Conservation (phyloP, 306 rosid species). For the Leucaena leucocephala region DNA sequence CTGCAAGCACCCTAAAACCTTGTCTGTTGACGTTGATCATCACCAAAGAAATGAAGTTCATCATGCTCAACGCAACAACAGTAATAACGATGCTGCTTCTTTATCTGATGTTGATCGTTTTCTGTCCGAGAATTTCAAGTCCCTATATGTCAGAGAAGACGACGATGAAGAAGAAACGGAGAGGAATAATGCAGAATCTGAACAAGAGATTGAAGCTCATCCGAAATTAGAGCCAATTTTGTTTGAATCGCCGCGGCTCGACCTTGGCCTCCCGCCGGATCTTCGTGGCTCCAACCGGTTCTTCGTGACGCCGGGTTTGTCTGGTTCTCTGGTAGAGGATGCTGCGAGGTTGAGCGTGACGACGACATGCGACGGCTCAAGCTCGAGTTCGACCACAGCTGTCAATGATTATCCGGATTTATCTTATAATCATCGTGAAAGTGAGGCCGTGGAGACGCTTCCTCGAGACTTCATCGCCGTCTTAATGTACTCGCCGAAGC, state of each 20-base stretch:
- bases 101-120: constrained; percentile 69
- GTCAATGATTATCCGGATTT: constrained; percentile 20
- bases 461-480: constrained; percentile 62
- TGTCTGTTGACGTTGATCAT: constrained; percentile 54
- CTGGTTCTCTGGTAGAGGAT: constrained; percentile 51
- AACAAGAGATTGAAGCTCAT: neutral
- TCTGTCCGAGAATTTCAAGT: constrained; percentile 75
- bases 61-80: neutral
- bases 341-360: constrained; percentile 35
- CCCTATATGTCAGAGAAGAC: constrained; percentile 49
- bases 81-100: constrained; percentile 53
- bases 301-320: constrained; percentile 44
- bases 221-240: constrained; percentile 26
- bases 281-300: constrained; percentile 56
- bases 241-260: constrained; percentile 50
- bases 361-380: constrained; percentile 50
- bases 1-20: constrained; percentile 68
- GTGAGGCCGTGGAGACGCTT: constrained; percentile 17
- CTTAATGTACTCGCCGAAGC: constrained; percentile 54
- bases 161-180: constrained; percentile 20
- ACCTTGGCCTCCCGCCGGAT: constrained; percentile 37
- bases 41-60: neutral
- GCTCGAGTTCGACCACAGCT: constrained; percentile 40
- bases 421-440: neutral
- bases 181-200: neutral